Evolutionary conservation across 176 grass and related monocot genomes (phyloP), one percentile per base, ranked within the genome.

Genomic region (Poa annua): DNA sequence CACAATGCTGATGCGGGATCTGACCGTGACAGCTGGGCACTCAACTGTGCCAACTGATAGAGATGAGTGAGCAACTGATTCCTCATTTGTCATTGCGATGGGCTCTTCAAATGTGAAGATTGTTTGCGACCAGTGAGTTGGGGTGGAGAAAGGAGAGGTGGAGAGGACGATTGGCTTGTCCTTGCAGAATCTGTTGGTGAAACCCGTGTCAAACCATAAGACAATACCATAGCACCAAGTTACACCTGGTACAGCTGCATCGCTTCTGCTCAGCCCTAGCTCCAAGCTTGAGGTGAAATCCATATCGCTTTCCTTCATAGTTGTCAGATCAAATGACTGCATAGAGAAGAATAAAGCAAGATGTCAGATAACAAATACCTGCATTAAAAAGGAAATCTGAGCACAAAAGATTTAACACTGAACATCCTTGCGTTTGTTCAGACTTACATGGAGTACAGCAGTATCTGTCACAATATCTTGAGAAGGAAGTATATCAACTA

Each of bases 91-190:
- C 87, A 95, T 89, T 5, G 82, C 80, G 1, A 95, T 92, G 47
- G 96, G 92, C 86, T 98, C 91, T 85, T 81, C 77, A 5, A 98
- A 95, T 47, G 89, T 95, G 67, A 98, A 88, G 80, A 95, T 87
- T 69, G 96, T 95, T 54, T 95, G 93, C 3, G 85, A 87, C 96
- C 96, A 98, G 57, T 98, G 96, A 84, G 96, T 98, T 71, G 83
- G 84, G 2, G 91, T 90, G 77, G 75, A 87, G 19, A 88, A 92
- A 22, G 96, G 96, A 32, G 96, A 98, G 20, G 96, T 98, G 21
- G 96, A 90, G 21, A 98, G 96, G 10, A 77, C 42, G 13, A 90
- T 80, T 1, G 88, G 87, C 68, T 71, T 95, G 77, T 95, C 93
- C 75, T 98, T 92, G 89, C 96, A 98, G 90, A 92, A 98, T 87